Base-by-base conservation (phyloP, 2,329 filamentous ascomycete species). In the Microcera coccophila region DNA sequence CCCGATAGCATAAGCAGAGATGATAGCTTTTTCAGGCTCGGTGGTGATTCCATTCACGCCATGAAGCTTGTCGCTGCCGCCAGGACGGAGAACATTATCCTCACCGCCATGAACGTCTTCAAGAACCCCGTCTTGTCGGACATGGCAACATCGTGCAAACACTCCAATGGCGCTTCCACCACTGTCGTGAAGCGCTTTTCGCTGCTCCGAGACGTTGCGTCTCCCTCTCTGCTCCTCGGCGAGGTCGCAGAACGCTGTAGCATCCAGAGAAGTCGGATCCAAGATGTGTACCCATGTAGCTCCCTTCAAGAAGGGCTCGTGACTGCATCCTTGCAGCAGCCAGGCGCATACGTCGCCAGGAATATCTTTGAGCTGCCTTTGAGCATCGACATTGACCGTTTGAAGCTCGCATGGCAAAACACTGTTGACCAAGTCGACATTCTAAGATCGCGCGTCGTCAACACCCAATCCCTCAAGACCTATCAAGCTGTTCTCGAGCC, bases 381-480 rank as follows among this genome's bases (percentile, higher is more conserved):
- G 0, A 17, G 16, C 2, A 37, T 53, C 15, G 34, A 47, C 3
- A 18, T 56, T 0, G 38, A 44, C 0, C 37, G 37, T 2, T 52
- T 59, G 26, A 50, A 49, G 35, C 15, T 41, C 2, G 55, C 58
- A 7, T 60, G 57, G 55, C 45, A 59, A 12, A 42, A 20, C 3
- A 48, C 49, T 4, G 38, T 52, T 5, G 38, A 50, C 3, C 34
- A 31, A 2, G 49, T 54, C 4, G 44, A 51, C 7, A 60, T 61
- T 11, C 5, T 61, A 14, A 48, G 58, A 40, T 49, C 55, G 0
- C 53, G 57, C 0, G 57, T 60, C 17, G 47, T 60, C 3, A 55
- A 49, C 26, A 16, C 44, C 4, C 24, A 34, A 12, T 44, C 49
- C 0, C 31, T 48, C 9, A 55, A 36, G 26, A 54, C 52, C 0